These are phyloP conservation scores for Endotrypanum monterogeii DNA, from an alignment of 208 protist species.

Conservation along the genomic window DNA sequence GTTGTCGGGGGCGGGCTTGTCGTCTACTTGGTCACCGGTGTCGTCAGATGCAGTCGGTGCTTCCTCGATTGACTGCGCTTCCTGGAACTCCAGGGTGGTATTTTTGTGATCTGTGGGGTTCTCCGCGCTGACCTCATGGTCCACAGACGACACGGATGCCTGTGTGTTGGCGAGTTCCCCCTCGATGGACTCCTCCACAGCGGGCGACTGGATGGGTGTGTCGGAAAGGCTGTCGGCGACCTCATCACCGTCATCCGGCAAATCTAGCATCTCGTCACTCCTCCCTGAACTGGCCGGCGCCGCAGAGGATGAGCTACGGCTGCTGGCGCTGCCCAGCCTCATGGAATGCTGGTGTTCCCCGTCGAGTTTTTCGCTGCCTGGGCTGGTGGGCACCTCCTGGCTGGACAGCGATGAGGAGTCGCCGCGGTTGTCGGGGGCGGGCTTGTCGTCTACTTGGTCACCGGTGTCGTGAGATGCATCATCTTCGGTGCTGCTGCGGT, in stretches of 20 bases:
- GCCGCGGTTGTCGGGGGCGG: not conserved
- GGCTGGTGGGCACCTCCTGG: not conserved
- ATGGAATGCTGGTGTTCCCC: not conserved
- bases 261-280: not conserved
- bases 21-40: not conserved
- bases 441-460: not conserved
- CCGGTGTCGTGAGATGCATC: not conserved
- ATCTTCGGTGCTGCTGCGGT: not conserved
- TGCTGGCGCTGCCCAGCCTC: not conserved
- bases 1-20: not conserved
- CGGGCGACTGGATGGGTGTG: not conserved
- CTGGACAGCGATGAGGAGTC: not conserved
- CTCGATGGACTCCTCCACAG: not conserved
- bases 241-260: not conserved
- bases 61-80: not conserved
- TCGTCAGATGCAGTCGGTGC: not conserved
- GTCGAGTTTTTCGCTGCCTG: not conserved
- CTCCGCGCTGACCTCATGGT: not conserved
- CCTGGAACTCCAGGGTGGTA: no score
- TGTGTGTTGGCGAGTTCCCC: not conserved
- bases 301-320: not conserved
- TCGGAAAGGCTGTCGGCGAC: not conserved
- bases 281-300: not conserved
- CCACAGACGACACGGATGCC: not conserved
- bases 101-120: no score